Evolutionary conservation across 352 stramenopile genomes (phyloP).

Genomic region (Albugo candida): DNA sequence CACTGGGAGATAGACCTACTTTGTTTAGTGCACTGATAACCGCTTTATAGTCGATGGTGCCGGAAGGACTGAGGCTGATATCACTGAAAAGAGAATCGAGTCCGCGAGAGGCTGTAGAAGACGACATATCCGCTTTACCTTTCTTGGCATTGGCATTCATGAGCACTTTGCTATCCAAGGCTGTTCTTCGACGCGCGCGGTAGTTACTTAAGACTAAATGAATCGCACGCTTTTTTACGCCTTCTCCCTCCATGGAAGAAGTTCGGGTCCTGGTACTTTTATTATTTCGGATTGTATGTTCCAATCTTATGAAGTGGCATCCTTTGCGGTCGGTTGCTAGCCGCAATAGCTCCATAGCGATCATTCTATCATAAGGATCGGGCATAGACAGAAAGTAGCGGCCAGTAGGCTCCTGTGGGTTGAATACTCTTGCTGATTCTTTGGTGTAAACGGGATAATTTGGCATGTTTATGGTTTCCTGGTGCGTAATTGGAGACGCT

Average conservation of each 20-base stretch:
- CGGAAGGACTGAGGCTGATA: constrained; percentile 43
- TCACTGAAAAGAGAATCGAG: constrained; percentile 42
- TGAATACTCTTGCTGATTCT: constrained; percentile 29
- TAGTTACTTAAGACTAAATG: no score
- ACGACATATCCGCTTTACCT: no score
- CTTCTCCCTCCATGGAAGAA: no score
- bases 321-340: constrained; percentile 51
- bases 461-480: not conserved
- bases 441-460: constrained; percentile 12
- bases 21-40: constrained; percentile 41
- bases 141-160: no score
- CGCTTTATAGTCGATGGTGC: constrained; percentile 27
- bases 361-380: constrained; percentile 64
- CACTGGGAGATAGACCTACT: constrained; percentile 34
- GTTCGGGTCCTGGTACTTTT: no score
- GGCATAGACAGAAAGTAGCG: constrained; percentile 41
- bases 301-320: constrained; percentile 40
- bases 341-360: constrained; percentile 48
- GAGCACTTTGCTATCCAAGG: no score
- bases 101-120: constrained; percentile 1
- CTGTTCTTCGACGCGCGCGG: no score
- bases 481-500: not conserved
- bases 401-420: constrained; percentile 42
- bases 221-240: no score
- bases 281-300: constrained; percentile 15